Conservation (phyloP, 202 grass and related monocot genomes). For the Elaeis oleifera region DNA sequence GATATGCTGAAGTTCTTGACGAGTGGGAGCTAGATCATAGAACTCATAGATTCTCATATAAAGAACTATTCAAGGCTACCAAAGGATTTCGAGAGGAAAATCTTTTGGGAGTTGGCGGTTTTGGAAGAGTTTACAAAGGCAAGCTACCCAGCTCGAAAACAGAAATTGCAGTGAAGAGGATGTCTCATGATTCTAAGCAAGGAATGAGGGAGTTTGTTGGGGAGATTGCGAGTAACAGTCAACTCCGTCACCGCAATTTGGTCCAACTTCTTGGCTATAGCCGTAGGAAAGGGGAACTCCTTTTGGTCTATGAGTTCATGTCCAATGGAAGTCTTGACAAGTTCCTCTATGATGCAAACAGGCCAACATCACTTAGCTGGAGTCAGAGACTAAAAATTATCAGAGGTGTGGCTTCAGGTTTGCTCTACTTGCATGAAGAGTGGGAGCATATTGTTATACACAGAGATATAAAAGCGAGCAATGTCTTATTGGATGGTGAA, state of each 20-base stretch:
- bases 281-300: conserved; percentile 33
- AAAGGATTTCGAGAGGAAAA: conserved; percentile 33
- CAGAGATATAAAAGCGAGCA: too few relatives aligned
- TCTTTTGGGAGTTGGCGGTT: conserved; percentile 41
- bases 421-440: too few relatives aligned
- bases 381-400: too few relatives aligned
- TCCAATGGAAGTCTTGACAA: conserved; percentile 41
- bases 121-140: conserved; percentile 57
- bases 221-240: conserved; percentile 33
- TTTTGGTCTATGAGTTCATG: conserved; percentile 40
- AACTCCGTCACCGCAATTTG: conserved; percentile 32
- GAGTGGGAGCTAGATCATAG: conserved; percentile 52
- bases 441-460: too few relatives aligned
- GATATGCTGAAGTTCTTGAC: conserved; percentile 48
- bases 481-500: too few relatives aligned
- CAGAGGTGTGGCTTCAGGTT: too few relatives aligned
- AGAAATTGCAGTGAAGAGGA: conserved; percentile 36
- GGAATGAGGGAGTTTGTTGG: conserved; percentile 34
- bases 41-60: conserved; percentile 43
- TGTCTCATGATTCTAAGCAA: conserved; percentile 30
- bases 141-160: conserved; percentile 22
- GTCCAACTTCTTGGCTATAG: conserved; percentile 52
- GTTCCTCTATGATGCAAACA: not conserved
- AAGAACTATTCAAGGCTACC: conserved; percentile 41
- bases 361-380: too few relatives aligned